A percentile compares a stretch with the other conserved stretches of the same genome.
phyloP scores from a whole-genome alignment of 202 grass and related monocot genomes.

The Elaeis oleifera region DNA sequence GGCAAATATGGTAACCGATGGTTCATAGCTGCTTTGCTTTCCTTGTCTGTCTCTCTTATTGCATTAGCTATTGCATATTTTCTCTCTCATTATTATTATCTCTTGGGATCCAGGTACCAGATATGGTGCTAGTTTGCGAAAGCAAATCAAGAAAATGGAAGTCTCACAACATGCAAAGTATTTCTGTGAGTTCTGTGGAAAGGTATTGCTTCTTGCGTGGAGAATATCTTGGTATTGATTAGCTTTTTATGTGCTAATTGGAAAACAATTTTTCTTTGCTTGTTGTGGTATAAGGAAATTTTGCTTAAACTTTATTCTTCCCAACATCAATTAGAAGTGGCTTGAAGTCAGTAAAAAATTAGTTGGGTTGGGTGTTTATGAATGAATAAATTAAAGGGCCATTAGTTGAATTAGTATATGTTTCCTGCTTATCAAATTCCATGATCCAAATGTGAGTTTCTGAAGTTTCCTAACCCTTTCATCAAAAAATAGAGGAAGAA shows the following conservation, averaged over 20 bases:
- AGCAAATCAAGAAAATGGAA: conserved; percentile 99
- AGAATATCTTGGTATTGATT: background rate
- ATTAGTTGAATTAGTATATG: too few species aligned
- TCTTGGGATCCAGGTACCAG: conserved; percentile 55
- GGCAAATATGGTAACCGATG: conserved; percentile 77
- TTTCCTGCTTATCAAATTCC: too few species aligned
- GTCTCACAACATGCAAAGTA: conserved; percentile 94
- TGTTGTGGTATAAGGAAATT: too few species aligned
- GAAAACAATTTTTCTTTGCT: too few species aligned
- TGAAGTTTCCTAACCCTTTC: too few species aligned
- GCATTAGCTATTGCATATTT: background rate
- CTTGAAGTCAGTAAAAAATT: too few species aligned
- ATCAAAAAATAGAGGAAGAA: too few species aligned
- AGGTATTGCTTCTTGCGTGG: conserved; percentile 24
- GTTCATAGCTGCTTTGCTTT: background rate
- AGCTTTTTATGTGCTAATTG: background rate
- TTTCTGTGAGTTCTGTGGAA: conserved; percentile 93
- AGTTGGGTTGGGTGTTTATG: too few species aligned
- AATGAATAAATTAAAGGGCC: too few species aligned
- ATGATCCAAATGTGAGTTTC: too few species aligned
- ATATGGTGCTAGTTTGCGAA: conserved; percentile 96
- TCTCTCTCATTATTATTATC: background rate
- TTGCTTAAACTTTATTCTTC: too few species aligned
- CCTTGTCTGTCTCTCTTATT: background rate
- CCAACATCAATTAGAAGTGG: too few species aligned